Evolutionary conservation across 2,329 filamentous ascomycete genomes (phyloP), one percentile per base, ranked within the genome.

Genomic region (Pseudogymnoascus sp.): DNA sequence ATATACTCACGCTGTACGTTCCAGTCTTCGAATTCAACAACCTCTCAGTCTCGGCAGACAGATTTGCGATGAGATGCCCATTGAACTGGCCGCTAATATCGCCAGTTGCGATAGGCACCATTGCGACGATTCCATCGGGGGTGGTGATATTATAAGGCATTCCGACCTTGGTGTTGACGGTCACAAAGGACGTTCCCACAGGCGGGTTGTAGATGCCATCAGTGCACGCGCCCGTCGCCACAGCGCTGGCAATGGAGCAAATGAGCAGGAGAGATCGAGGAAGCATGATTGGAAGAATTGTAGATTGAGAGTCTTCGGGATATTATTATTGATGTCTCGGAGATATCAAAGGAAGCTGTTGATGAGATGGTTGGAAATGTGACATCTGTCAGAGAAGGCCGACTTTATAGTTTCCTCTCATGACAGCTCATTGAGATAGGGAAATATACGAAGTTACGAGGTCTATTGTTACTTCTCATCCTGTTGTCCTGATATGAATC

Each of bases 41-140:
- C n/a, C 28, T 56, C 50, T 56, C 50, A 18, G 50, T 56, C 50
- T 34, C 50, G 14, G 50, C 50, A 56, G 50, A 56, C n/a, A 56
- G 25, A 2, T 56, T 56, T 21, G 50, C 2, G 50, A 56, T 34
- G 12, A 56, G 25, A 4, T 34, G 4, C 8, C 50, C 50, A 10
- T 34, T 56, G 28, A 56, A 56, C 28, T 56, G 25, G 16, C 50
- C 50, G 3, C n/a, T 56, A n/a, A 56, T 34, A 18, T 56, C 5
- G 8, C 50, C 50, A 5, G n/a, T 18, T 14, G 7, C 5, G n/a
- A 56, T 34, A 6, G 50, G 50, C 4, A 56, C 50, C 50, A 56
- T 18, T 34, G 50, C 50, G 2, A 25, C n/a, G 5, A 56, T 56
- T 5, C 50, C 50, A 34, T 18, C 10, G 25, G 50, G 50, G 2